Evolutionary conservation across 768 basidiomycete species (phyloP).

Genomic region (Saitozyma sp.): DNA sequence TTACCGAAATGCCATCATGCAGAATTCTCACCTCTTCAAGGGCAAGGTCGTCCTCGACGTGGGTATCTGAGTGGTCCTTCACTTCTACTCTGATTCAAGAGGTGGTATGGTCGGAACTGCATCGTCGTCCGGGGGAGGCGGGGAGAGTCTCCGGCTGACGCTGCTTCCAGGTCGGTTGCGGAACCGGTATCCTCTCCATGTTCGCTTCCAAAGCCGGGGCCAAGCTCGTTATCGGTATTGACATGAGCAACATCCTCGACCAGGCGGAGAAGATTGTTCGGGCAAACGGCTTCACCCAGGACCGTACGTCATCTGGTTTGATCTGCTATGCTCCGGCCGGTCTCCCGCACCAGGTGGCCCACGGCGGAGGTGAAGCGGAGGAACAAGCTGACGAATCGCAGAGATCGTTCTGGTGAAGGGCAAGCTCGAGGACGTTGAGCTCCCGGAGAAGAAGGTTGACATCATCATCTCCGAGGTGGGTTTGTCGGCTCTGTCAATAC

Average conservation of each 20-base stretch:
- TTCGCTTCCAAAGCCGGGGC: slow-evolving; percentile 96
- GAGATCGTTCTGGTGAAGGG: slow-evolving; percentile 95
- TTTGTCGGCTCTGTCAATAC: slow-evolving; percentile 4
- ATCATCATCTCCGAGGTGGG: slow-evolving; percentile 90
- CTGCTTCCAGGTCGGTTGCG: slow-evolving; percentile 73
- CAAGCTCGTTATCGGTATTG: slow-evolving; percentile 91
- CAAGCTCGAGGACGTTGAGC: slow-evolving; percentile 87
- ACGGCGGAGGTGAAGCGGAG: not conserved
- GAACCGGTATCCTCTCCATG: slow-evolving; percentile 97
- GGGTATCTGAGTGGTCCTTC: slow-evolving; percentile 11
- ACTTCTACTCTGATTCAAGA: not conserved
- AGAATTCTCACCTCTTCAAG: slow-evolving; percentile 93
- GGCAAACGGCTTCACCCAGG: slow-evolving; percentile 85
- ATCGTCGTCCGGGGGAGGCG: too few species aligned
- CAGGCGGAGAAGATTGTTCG: slow-evolving; percentile 96
- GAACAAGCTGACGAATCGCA: slow-evolving; percentile 47
- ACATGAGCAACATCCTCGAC: slow-evolving; percentile 99
- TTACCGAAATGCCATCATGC: slow-evolving; percentile 89
- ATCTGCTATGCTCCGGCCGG: not conserved
- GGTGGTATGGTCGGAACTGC: too few species aligned
- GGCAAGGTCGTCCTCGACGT: slow-evolving; percentile 89
- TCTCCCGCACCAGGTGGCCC: not conserved
- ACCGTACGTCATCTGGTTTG: slow-evolving; percentile 65
- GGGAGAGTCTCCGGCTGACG: not conserved
- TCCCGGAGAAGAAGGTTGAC: slow-evolving; percentile 89